These are phyloP conservation scores for Venustampulla echinocandica DNA, from an alignment of 495 filamentous ascomycete genomes.

Conservation along the genomic window DNA sequence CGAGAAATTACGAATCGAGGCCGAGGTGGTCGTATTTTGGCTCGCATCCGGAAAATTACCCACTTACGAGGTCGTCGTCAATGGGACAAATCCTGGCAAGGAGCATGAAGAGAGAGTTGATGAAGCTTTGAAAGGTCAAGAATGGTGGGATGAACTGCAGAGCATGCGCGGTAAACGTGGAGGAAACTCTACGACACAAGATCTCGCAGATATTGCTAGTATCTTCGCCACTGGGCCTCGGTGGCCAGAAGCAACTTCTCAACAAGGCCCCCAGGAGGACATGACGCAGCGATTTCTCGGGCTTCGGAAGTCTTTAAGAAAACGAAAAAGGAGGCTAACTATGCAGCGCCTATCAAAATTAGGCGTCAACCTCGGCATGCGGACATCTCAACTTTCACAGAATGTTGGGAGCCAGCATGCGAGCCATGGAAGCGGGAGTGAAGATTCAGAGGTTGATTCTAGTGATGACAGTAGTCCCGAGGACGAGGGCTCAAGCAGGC, in stretches of 20 bases:
- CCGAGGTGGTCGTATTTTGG: conserved; percentile 72
- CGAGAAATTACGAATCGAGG: conserved; percentile 73
- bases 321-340: conserved; percentile 47
- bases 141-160: conserved; percentile 79
- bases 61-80: conserved; percentile 71
- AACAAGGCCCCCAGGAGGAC: conserved; percentile 34
- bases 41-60: conserved; percentile 64
- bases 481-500: conserved; percentile 22
- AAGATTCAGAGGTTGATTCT: conserved; percentile 19
- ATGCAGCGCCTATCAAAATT: conserved; percentile 51
- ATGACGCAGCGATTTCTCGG: conserved; percentile 34
- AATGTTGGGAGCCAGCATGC: conserved; percentile 46
- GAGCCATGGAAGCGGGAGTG: conserved; percentile 17
- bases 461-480: neutral
- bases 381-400: conserved; percentile 61
- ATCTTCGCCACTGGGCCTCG: conserved; percentile 27
- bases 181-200: conserved; percentile 20
- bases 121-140: conserved; percentile 54
- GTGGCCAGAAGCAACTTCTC: conserved; percentile 49
- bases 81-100: conserved; percentile 41
- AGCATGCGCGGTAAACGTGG: conserved; percentile 39
- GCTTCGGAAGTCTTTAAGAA: conserved; percentile 40
- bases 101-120: conserved; percentile 46
- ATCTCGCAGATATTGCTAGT: conserved; percentile 28
- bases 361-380: conserved; percentile 63